Evolutionary conservation across 306 rosid genomes (phyloP), one percentile per base, ranked within the genome.

Genomic region (Morella rubra): DNA sequence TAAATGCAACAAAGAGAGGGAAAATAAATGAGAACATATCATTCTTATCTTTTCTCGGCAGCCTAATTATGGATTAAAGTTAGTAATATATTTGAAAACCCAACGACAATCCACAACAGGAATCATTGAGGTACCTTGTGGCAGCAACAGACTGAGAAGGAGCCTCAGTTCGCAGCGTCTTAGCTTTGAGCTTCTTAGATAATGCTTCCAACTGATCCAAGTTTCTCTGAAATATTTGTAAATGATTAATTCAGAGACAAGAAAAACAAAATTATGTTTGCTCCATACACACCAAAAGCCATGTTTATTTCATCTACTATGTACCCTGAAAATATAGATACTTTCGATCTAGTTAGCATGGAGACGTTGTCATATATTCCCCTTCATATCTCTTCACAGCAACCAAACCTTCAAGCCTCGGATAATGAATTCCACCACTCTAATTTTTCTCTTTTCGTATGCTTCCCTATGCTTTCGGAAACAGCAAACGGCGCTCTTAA

Each of bases 181-280:
- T 95, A n/a, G 99, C 92, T 87, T 90, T 95, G 80, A 95, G 96
- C 88, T 95, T 95, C 91, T 92, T 95, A 41, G 99, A 95, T 61
- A 95, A 85, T 22, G 91, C 89, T 82, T 95, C 99, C n/a, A 95
- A 86, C 81, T 95, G 99, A 80, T 95, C 97, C 46, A 95, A 89
- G 86, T 95, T 92, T 75, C 99, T 89, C 97, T 95, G 88, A 76
- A 86, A 81, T 69, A 80, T 32, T 54, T 15, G 72, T 6, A 22
- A 27, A 44, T 67, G 46, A 41, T 55, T 11, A 76, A 71, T 14
- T 83, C 76, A 77, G 64, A 85, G 77, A 53, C 54, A 72, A 70
- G 24, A 50, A 47, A 44, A 73, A 68, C 1, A 8, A n/a, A 44
- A 9, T 32, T 32, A 41, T 49, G 2, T 18, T n/a, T 5, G 11